These are phyloP conservation scores for Xylariaceae sp. DNA, from an alignment of 2,329 filamentous ascomycete species.

Conservation along the genomic window DNA sequence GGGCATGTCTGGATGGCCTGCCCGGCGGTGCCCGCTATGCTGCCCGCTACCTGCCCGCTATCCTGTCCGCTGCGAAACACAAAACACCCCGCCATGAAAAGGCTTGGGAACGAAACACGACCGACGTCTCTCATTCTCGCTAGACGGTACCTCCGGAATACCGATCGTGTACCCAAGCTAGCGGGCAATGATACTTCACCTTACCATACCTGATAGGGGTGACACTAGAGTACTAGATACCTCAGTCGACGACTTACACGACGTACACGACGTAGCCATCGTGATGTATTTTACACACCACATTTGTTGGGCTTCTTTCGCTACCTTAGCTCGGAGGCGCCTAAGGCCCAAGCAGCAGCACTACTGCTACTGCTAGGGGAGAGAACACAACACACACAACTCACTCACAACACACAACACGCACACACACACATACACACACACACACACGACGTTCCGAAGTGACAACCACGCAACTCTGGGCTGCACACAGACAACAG, in stretches of 20 bases:
- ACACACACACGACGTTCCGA: too few species aligned
- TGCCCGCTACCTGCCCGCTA: background rate
- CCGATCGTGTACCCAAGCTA: background rate
- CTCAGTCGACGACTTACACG: background rate
- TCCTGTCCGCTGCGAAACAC: conserved; percentile 20
- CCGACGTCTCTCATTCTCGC: background rate
- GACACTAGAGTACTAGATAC: background rate
- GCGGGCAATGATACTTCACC: background rate
- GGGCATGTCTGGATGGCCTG: conserved; percentile 6
- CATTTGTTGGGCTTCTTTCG: background rate
- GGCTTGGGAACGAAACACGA: background rate
- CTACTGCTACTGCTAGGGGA: background rate
- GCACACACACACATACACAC: background rate
- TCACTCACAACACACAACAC: background rate
- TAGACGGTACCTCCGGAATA: too few species aligned
- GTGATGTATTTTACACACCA: background rate
- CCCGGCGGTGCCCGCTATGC: background rate
- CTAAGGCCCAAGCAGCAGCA: background rate
- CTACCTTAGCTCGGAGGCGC: background rate
- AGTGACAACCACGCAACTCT: too few species aligned
- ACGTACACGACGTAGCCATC: background rate
- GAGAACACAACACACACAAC: conserved; percentile 1
- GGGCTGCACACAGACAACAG: background rate
- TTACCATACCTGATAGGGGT: background rate
- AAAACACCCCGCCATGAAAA: conserved; percentile 29